Base-by-base conservation (phyloP, 2,329 filamentous ascomycete species). In the Phyllosticta citribraziliensis region DNA sequence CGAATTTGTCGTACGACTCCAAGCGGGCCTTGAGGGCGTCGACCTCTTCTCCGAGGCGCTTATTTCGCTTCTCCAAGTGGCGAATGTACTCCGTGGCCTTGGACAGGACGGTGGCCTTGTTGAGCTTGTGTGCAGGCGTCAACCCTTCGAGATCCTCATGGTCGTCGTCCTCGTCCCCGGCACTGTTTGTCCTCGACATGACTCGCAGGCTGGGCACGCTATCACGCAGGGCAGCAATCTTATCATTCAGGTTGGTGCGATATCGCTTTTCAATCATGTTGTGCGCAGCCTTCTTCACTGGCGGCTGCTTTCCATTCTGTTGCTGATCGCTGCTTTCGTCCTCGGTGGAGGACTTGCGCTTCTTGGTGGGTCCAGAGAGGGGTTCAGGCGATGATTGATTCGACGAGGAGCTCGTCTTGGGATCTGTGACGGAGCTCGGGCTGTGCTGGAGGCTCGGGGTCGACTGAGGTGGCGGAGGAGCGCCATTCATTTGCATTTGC, bases 221-320 rank as follows among this genome's bases (percentile, higher is more conserved):
- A 73, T 97, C 91, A 67, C 92, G 83, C 64, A 97, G 78, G 62
- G 92, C 91, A 54, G 91, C 88, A 68, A 97, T 97, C 78, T 97
- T 97, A 72, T 97, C 93, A 70, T 97, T 97, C 62, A 97, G 81
- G 70, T 97, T 97, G 59, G 90, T 96, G 68, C 93, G 87, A 74
- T 97, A 97, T 66, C 93, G 82, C 80, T 97, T 97, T 77, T 97
- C 93, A 65, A 97, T 97, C 82, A 97, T 94, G 74, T 97, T 97
- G 76, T 97, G 93, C 2, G 93, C 91, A 33, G 92, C 95, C 81
- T 97, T 97, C 80, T 96, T 97, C 62, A 79, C 78, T 25, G 77
- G 82, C 57, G 71, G 81, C 24, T 70, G 79, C 68, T 81, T 85
- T 67, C 79, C 82, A 66, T 81, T 82, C 57, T 83, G 73, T n/a